These are phyloP conservation scores for Dissophora ornata DNA, from an alignment of 192 early-diverging fungal species.

Conservation along the genomic window DNA sequence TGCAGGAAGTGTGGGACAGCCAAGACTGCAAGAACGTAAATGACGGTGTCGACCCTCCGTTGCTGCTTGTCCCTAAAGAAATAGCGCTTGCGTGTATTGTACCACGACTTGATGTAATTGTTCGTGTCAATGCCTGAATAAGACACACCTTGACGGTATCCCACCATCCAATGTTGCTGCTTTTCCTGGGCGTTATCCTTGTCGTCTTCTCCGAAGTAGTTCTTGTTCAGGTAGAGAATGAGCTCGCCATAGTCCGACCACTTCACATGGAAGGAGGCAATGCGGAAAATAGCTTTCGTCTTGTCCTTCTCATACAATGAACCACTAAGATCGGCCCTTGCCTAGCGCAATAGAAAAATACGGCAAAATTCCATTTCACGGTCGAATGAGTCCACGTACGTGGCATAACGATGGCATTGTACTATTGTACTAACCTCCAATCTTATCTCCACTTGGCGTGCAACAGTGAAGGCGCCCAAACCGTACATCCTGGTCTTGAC, in stretches of 20 bases:
- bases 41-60: not conserved
- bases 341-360: not conserved
- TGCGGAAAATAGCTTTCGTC: not conserved
- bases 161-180: slow-evolving; percentile 1
- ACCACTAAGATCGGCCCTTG: not conserved
- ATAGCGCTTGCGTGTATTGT: not conserved
- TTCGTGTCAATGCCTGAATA: slow-evolving; percentile 7
- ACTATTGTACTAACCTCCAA: not conserved
- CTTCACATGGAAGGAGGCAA: not conserved
- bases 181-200: not conserved
- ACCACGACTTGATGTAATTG: not conserved
- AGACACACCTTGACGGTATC: not conserved
- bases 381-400: not conserved
- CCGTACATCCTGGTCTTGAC: not conserved
- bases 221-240: not conserved
- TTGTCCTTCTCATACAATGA: not conserved
- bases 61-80: not conserved
- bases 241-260: not conserved
- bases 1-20: not conserved
- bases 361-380: not conserved
- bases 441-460: not conserved
- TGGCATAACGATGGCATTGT: too few relatives aligned
- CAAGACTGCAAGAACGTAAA: not conserved
- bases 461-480: not conserved
- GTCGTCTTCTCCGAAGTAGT: not conserved